Evolutionary conservation across 106 monocot species (phyloP), one percentile per base, ranked within the genome.

Genomic region (Dioscorea alata): DNA sequence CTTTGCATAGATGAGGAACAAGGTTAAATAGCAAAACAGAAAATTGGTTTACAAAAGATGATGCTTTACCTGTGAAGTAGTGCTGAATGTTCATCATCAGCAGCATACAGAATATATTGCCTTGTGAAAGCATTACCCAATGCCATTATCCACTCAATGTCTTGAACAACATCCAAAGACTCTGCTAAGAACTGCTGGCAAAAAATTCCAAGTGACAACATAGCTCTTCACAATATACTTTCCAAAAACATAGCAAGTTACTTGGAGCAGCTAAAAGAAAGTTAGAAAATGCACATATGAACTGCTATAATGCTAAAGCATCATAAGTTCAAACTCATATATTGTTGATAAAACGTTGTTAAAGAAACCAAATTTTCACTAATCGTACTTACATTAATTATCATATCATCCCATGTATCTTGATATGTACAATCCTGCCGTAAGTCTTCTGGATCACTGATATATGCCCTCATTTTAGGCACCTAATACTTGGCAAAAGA

Each of bases 381-480:
- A 8, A 58, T 54, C n/a, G 66, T 14, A 80, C 91, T 82, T 85
- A 90, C 97, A 85, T 92, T 81, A 32, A 97, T 84, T 67, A 97
- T 80, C 97, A 97, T 92, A 49, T 87, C 78, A 73, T 97, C 97
- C 97, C 97, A 97, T 49, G 84, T 90, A 67, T 97, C 97, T 72
- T 90, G 85, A 69, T 90, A 97, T 66, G 81, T 82, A 63, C 69
- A 61, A 63, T 92, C 89, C 71, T 97, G 86, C 83, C 83, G 92
- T 22, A 97, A 70, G 67, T 97, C 97, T 35, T 92, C 97, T 21
- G 89, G 86, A 56, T 97, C 97, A 81, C 89, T 79, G 69, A 97
- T 85, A 73, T 92, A 97, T 67, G 89, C 89, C 76, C 84, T 92
- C 92, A 97, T 72, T 75, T 97, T 97, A 53, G 97, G 97, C 58